Evolutionary conservation across 257 asterid genomes (phyloP), one percentile per base, ranked within the genome.

Genomic region (Solanum appendiculatum): DNA sequence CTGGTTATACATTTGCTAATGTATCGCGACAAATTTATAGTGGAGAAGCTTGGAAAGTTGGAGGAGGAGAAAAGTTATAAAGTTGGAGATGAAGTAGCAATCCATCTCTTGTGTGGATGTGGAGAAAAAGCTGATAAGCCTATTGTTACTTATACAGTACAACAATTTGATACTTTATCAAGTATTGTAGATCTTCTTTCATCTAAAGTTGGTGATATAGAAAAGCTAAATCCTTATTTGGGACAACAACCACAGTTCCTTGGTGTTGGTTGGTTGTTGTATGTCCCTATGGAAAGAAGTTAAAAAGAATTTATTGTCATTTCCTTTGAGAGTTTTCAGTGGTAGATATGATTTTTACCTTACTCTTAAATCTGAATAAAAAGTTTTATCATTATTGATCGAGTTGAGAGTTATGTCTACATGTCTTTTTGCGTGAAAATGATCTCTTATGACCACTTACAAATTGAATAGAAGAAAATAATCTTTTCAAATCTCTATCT

Each of bases 91-190:
- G 84, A 89, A 20, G 91, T 90, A 72, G 89, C 87, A 13, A 51
- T 94, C 82, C 91, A 94, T 91, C 95, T 96, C 39, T 33, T 93
- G 29, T 96, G 98, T 89, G 98, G 98, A 27, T 94, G 96, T 88
- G 91, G 90, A 13, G 96, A 93, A 39, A 87, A 84, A 11, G 83
- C 23, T 25, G 93, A 91, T 36, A 91, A 92, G 86, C 84, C 90
- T 51, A 92, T 94, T 89, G 96, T 94, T 68, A 96, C 95, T 5
- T 94, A 94, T 85, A 90, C 94, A n/a, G 96, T 96, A 60, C 96
- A 94, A 89, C 77, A 84, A 10, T 85, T n/a, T 2, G 98, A 96
- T 89, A 96, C 94, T 5, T 58, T 96, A 73, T 91, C 94, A 20
- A 40, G 36, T 9, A 92, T 94, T 44, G 92, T 89, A 14, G 7